A percentile compares a stretch with the other conserved stretches of the same genome.
Evolutionary conservation across 192 early-diverging fungal genomes (phyloP).

Genomic region (Coemansia erecta): DNA sequence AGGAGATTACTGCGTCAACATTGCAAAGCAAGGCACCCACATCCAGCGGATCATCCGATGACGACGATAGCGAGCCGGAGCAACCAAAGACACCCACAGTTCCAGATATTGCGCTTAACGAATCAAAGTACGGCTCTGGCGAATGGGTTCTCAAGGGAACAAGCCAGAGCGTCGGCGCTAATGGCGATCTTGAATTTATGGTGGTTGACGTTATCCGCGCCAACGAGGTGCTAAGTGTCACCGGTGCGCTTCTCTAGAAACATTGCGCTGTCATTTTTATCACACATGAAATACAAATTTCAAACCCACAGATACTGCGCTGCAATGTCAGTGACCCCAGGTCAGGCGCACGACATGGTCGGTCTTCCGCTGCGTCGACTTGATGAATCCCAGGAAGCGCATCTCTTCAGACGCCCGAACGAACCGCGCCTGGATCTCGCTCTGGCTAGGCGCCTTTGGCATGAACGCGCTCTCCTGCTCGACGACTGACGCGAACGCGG

Average conservation of each 20-base stretch:
- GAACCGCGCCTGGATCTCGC: slow-evolving; percentile 80
- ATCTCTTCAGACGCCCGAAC: slow-evolving; percentile 80
- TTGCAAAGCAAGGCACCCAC: slow-evolving; percentile 1
- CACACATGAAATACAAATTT: slow-evolving; percentile 1
- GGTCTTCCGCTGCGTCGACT: slow-evolving; percentile 83
- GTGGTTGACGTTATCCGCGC: slow-evolving; percentile 74
- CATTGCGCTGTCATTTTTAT: neutral
- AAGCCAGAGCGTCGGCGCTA: slow-evolving; percentile 64
- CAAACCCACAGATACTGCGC: neutral
- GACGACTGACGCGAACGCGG: slow-evolving; percentile 78
- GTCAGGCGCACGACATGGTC: slow-evolving; percentile 90
- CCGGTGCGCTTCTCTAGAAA: slow-evolving; percentile 62
- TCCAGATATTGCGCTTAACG: slow-evolving; percentile 26
- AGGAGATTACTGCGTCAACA: slow-evolving; percentile 38
- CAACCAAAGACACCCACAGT: slow-evolving; percentile 15
- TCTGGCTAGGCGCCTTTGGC: slow-evolving; percentile 24
- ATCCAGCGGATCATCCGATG: slow-evolving; percentile 4
- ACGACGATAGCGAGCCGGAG: slow-evolving; percentile 25
- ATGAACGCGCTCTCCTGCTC: slow-evolving; percentile 54
- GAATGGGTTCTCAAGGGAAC: slow-evolving; percentile 71
- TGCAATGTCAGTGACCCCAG: slow-evolving; percentile 58
- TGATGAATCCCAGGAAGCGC: slow-evolving; percentile 88
- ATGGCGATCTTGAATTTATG: slow-evolving; percentile 68
- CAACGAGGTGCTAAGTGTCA: slow-evolving; percentile 80
- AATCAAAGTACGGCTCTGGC: slow-evolving; percentile 48